phyloP scores from a whole-genome alignment of 768 basidiomycete genomes.

The Tephrocybe sp. region DNA sequence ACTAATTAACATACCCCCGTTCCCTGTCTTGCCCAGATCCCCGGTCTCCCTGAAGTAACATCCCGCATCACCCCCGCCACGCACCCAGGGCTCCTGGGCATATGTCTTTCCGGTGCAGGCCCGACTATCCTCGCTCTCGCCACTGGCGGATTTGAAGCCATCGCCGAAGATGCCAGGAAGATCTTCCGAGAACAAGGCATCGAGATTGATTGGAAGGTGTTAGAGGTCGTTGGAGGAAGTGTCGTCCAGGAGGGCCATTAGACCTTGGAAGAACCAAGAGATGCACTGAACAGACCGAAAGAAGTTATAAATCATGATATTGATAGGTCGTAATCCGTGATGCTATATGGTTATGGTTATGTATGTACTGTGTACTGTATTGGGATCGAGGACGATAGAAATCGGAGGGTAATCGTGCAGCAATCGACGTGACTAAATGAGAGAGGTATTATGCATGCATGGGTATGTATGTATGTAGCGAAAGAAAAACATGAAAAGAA shows the following conservation, averaged over 20 bases:
- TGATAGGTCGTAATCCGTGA: slow-evolving; percentile 12
- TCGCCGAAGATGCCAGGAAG: slow-evolving; percentile 74
- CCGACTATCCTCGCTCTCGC: slow-evolving; percentile 97
- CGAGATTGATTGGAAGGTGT: slow-evolving; percentile 87
- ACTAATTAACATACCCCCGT: neutral
- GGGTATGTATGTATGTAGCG: slow-evolving; percentile 3
- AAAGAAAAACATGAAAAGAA: too few species aligned
- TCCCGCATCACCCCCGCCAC: slow-evolving; percentile 81
- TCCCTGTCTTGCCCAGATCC: slow-evolving; percentile 87
- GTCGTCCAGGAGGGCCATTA: slow-evolving; percentile 24
- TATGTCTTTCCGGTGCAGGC: slow-evolving; percentile 96
- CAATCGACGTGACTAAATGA: neutral
- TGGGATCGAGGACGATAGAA: neutral
- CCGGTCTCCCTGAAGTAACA: slow-evolving; percentile 91
- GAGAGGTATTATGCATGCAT: slow-evolving; percentile 13
- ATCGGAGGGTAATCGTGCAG: neutral
- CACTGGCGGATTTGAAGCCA: slow-evolving; percentile 76
- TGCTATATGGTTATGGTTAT: neutral
- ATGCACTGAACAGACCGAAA: slow-evolving; percentile 1
- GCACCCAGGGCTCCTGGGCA: slow-evolving; percentile 94
- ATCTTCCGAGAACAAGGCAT: slow-evolving; percentile 74
- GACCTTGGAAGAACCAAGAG: neutral
- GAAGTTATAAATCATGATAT: slow-evolving; percentile 14
- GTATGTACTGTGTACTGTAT: neutral
- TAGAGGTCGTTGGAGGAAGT: slow-evolving; percentile 59